A percentile compares a stretch with the other conserved stretches of the same genome.
These are phyloP conservation scores for Aspergillus sparsus DNA, from an alignment of 495 filamentous ascomycete genomes.

Conservation along the genomic window DNA sequence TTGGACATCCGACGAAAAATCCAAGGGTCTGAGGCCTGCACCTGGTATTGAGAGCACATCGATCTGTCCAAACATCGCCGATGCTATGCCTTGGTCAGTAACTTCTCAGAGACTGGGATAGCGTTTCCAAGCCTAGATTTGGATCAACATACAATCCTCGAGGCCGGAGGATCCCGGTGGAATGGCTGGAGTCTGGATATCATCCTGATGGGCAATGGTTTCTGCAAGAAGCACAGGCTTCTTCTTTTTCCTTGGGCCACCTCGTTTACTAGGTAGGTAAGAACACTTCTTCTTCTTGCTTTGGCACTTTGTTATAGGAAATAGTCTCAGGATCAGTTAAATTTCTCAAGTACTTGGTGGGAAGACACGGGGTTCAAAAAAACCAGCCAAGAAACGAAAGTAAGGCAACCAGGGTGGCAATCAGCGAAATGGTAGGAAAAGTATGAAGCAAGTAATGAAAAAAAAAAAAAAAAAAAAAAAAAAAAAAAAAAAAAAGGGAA, in stretches of 20 bases:
- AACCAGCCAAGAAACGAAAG: not conserved
- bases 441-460: not conserved
- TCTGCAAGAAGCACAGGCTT: slow-evolving; percentile 32
- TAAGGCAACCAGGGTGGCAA: not conserved
- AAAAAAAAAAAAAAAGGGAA: too few relatives aligned
- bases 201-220: slow-evolving; percentile 27
- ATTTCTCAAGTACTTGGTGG: slow-evolving; percentile 1
- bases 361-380: not conserved
- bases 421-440: too few relatives aligned
- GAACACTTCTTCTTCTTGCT: slow-evolving; percentile 54
- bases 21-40: slow-evolving; percentile 44
- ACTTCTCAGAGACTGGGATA: not conserved
- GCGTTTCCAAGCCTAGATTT: not conserved
- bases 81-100: slow-evolving; percentile 26
- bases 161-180: slow-evolving; percentile 30
- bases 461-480: not conserved
- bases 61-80: slow-evolving; percentile 47
- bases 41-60: slow-evolving; percentile 47
- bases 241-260: slow-evolving; percentile 55
- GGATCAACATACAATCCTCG: slow-evolving; percentile 37
- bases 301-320: slow-evolving; percentile 44
- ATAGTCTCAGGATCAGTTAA: slow-evolving; percentile 12
- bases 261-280: slow-evolving; percentile 59
- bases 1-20: slow-evolving; percentile 40
- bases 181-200: slow-evolving; percentile 24